These are phyloP conservation scores for Aegle marmelos DNA, from an alignment of 345 rosid species.

Conservation along the genomic window DNA sequence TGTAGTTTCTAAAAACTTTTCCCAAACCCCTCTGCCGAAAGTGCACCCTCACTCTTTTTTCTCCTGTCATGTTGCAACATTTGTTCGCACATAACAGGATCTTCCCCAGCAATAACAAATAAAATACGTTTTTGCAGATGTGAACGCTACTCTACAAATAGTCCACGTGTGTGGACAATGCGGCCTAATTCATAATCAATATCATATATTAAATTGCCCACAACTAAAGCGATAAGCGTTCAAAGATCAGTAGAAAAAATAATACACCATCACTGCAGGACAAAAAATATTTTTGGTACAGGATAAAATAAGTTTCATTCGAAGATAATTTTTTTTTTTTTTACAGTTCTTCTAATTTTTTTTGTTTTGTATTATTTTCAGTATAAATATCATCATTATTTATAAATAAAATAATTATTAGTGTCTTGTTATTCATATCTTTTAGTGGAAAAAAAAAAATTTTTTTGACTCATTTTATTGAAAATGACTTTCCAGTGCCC, in stretches of 20 bases:
- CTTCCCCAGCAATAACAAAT: background rate
- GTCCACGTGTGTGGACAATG: background rate
- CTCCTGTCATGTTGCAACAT: background rate
- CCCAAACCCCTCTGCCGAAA: background rate
- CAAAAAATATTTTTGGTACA: too few species aligned
- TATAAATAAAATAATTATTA: too few species aligned
- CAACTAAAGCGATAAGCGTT: background rate
- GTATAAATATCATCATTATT: too few species aligned
- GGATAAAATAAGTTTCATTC: too few species aligned
- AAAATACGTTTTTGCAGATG: background rate
- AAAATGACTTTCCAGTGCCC: background rate
- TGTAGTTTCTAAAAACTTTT: too few species aligned
- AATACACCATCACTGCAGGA: too few species aligned
- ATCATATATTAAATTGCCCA: background rate
- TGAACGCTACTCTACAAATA: background rate
- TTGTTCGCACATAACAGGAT: background rate
- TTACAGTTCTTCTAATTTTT: too few species aligned
- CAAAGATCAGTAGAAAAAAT: too few species aligned
- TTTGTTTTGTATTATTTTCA: too few species aligned
- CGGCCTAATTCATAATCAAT: background rate
- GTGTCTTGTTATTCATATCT: background rate
- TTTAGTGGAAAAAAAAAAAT: background rate
- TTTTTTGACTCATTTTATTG: background rate
- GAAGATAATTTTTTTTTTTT: too few species aligned
- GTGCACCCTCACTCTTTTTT: background rate